These are phyloP conservation scores for Medicago ruthenica DNA, from an alignment of 306 rosid genomes.

Conservation along the genomic window DNA sequence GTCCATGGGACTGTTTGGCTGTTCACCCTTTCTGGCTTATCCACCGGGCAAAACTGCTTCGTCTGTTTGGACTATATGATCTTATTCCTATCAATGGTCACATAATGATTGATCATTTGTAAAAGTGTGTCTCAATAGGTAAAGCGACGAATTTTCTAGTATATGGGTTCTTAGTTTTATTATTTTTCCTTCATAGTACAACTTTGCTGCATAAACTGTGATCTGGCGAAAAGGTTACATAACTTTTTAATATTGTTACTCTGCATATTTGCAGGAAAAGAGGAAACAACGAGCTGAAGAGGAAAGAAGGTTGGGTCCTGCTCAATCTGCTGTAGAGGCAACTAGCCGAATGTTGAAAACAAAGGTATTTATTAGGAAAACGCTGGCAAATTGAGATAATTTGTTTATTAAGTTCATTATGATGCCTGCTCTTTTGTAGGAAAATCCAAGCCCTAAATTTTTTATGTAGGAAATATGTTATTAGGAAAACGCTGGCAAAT, in stretches of 20 bases:
- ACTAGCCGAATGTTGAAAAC: slow-evolving; percentile 64
- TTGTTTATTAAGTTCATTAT: not conserved
- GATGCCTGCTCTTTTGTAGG: not conserved
- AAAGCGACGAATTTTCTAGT: not conserved
- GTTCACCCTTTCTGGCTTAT: not conserved
- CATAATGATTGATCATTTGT: not conserved
- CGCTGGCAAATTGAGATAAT: not conserved
- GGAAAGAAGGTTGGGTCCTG: slow-evolving; percentile 59
- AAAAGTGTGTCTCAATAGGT: not conserved
- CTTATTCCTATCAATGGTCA: not conserved
- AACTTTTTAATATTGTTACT: slow-evolving; percentile 9
- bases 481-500: not conserved
- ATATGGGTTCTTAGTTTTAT: not conserved
- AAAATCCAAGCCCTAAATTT: not conserved
- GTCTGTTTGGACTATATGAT: no score
- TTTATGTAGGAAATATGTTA: not conserved
- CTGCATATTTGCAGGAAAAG: slow-evolving; percentile 52
- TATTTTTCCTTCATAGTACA: slow-evolving; percentile 5
- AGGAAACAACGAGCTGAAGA: slow-evolving; percentile 56
- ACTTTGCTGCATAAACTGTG: not conserved
- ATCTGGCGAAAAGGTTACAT: not conserved
- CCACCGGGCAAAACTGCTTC: not conserved
- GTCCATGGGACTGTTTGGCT: not conserved
- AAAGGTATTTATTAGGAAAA: slow-evolving; percentile 52
- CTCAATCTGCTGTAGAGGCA: slow-evolving; percentile 78